These are phyloP conservation scores for Eucalyptus regnans DNA, from an alignment of 345 rosid species.

Conservation along the genomic window DNA sequence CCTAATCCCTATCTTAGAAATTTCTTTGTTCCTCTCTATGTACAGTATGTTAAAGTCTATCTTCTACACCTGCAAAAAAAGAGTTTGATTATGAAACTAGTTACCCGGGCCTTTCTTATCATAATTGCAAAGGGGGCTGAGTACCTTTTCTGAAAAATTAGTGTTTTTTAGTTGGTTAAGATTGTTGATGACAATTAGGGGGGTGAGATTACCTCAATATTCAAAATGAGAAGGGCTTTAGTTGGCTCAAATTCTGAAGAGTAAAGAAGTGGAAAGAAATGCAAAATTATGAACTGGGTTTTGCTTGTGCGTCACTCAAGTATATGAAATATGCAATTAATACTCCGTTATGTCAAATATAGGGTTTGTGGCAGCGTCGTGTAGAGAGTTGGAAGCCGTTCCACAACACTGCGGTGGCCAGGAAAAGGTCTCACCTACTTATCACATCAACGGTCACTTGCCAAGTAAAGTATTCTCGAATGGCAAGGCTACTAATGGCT, in stretches of 20 bases:
- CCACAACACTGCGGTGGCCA: conserved; percentile 16
- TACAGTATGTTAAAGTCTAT: neutral
- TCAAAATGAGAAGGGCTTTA: neutral
- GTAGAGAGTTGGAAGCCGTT: conserved; percentile 45
- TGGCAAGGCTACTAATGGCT: conserved; percentile 42
- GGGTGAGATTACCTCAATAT: neutral
- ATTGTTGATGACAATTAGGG: neutral
- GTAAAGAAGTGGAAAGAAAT: neutral
- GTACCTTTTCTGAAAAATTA: neutral
- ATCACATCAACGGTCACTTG: conserved; percentile 8
- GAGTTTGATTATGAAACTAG: neutral
- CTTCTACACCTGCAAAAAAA: neutral
- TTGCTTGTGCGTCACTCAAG: neutral
- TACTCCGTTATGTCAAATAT: neutral
- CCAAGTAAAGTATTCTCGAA: conserved; percentile 21
- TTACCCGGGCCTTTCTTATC: neutral
- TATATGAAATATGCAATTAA: neutral
- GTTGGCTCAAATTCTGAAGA: neutral
- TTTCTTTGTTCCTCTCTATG: neutral
- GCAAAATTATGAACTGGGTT: neutral
- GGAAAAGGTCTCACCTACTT: conserved; percentile 5
- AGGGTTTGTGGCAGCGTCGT: conserved; percentile 86
- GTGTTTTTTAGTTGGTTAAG: neutral
- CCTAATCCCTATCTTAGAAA: neutral
- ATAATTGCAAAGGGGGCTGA: neutral